Evolutionary conservation across 495 filamentous ascomycete species (phyloP), one percentile per base, ranked within the genome.

Genomic region (Lepidopterella palustris): DNA sequence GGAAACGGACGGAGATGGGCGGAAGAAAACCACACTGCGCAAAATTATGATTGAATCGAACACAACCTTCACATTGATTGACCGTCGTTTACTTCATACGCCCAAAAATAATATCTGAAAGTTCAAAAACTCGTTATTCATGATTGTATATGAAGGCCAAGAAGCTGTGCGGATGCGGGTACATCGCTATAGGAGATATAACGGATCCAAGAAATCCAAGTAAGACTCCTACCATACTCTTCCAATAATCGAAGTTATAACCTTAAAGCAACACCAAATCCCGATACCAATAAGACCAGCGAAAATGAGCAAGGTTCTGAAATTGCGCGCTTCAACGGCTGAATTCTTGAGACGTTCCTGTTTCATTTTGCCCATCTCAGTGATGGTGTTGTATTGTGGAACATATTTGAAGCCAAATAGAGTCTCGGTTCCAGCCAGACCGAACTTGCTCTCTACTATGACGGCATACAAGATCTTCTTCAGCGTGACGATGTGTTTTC

Each of bases 381-480:
- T 78, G 13, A 71, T 69, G 20, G 72, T 77, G 11, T 65, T 61
- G 48, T 71, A 69, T 55, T 80, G 76, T 0, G 87, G 86, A 5
- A 87, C 71, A 67, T 85, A 87, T 67, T 86, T 83, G 70, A 88
- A 85, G 20, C 82, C 79, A 59, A 86, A 87, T 39, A 70, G 65
- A 1, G 77, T 78, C 66, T 82, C 80, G 23, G 75, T 62, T 5
- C 74, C 74, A 15, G 60, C 63, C 24, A 88, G 76, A 0, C 79
- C 84, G 13, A 74, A 76, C 55, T 82, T 79, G 39, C 77, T 74
- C 45, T 84, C 75, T 5, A 83, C 77, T 28, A 86, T 74, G 40
- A 85, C 60, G 10, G 66, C 62, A 59, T 78, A 83, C 59, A 85
- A 82, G 11, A 78, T 59, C 54, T 64, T 76, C 25, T 82, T 83